These are phyloP conservation scores for Pythium rishiriense DNA, from an alignment of 352 stramenopile genomes.

Conservation along the genomic window DNA sequence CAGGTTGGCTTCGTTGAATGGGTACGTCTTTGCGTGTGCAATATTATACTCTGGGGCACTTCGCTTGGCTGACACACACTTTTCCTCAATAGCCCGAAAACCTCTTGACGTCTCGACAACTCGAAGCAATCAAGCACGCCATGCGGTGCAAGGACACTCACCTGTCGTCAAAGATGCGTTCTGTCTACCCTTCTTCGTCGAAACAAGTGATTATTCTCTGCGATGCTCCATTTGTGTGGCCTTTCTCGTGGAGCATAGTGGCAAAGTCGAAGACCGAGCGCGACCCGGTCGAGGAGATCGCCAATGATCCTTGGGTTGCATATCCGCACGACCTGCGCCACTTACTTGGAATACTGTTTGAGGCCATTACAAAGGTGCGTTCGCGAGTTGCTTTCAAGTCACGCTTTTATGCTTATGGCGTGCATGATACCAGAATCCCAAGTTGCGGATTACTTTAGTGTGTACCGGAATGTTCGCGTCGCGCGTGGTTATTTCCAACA, in stretches of 20 bases:
- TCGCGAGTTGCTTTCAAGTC: background rate
- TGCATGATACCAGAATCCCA: constrained; percentile 29
- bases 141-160: background rate
- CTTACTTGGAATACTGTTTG: constrained; percentile 16
- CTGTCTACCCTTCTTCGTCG: background rate
- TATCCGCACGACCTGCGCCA: constrained; percentile 10
- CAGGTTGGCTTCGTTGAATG: constrained; percentile 12
- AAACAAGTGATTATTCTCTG: constrained; percentile 45
- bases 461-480: constrained; percentile 38
- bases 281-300: constrained; percentile 26
- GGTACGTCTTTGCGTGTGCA: constrained; percentile 7
- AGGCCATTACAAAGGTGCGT: constrained; percentile 12
- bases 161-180: background rate
- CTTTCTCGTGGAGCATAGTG: constrained; percentile 2
- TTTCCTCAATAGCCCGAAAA: constrained; percentile 11
- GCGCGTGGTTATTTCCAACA: constrained; percentile 39
- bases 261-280: constrained; percentile 9
- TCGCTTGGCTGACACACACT: too few species aligned
- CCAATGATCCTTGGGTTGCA: constrained; percentile 15
- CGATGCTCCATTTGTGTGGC: constrained; percentile 53
- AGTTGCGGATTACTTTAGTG: constrained; percentile 43
- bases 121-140: background rate
- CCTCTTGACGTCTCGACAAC: constrained; percentile 12
- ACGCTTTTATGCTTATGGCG: too few species aligned
- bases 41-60: background rate